phyloP scores from a whole-genome alignment of 495 filamentous ascomycete genomes.

The Corynascus novoguineensis region DNA sequence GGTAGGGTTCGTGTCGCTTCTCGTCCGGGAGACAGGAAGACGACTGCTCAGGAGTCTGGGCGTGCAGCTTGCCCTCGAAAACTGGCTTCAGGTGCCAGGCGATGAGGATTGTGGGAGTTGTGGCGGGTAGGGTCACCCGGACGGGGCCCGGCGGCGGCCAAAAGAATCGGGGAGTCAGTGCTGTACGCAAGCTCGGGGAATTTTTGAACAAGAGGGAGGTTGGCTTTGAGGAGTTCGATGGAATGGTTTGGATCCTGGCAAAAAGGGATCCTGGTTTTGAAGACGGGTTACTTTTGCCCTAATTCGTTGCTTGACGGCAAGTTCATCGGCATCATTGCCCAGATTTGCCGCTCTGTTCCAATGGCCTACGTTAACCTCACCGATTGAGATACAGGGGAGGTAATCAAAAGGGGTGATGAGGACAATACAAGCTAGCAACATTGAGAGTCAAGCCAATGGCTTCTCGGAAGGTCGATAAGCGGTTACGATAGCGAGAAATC shows the following conservation, averaged over 20 bases:
- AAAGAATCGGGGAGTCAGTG: slow-evolving; percentile 20
- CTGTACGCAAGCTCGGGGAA: slow-evolving; percentile 29
- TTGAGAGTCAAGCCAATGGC: slow-evolving; percentile 23
- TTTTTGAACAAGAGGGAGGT: slow-evolving; percentile 28
- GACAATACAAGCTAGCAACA: slow-evolving; percentile 18
- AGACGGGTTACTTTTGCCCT: slow-evolving; percentile 17
- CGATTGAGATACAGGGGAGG: not conserved
- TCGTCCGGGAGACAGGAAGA: slow-evolving; percentile 13
- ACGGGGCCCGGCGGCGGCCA: slow-evolving; percentile 26
- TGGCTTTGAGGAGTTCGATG: slow-evolving; percentile 21
- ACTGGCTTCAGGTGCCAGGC: slow-evolving; percentile 29
- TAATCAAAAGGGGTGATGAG: not conserved
- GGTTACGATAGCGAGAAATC: slow-evolving; percentile 13
- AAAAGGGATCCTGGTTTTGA: slow-evolving; percentile 18
- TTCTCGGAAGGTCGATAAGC: slow-evolving; percentile 18
- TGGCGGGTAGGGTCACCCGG: slow-evolving; percentile 22
- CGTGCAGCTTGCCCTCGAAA: slow-evolving; percentile 16
- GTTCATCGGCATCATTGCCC: not conserved
- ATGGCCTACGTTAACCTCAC: not conserved
- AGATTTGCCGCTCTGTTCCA: not conserved
- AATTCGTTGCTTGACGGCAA: slow-evolving; percentile 1
- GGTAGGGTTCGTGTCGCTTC: slow-evolving; percentile 23
- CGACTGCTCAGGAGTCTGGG: slow-evolving; percentile 16
- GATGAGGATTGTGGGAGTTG: slow-evolving; percentile 21
- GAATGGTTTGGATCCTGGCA: slow-evolving; percentile 23